phyloP scores from a whole-genome alignment of 768 basidiomycete genomes.

The Phaeotremella fagi region DNA sequence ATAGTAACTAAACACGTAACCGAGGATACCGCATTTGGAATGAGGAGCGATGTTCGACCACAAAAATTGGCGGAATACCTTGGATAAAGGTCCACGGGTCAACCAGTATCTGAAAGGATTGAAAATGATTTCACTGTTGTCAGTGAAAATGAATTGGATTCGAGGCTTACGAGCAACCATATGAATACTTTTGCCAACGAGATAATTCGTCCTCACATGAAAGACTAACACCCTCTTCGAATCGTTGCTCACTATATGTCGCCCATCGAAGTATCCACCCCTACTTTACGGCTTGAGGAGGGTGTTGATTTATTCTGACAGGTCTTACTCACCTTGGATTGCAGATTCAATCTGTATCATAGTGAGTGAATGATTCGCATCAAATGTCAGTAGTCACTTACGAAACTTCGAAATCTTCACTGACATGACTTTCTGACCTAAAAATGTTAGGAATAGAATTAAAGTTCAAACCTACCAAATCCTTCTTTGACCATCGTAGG shows the following conservation, averaged over 20 bases:
- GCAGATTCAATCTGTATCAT: too few relatives aligned
- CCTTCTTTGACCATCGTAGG: constrained; percentile 61
- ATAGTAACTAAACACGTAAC: constrained; percentile 53
- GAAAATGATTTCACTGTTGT: constrained; percentile 60
- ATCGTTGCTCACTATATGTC: constrained; percentile 74
- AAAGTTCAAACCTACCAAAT: constrained; percentile 54
- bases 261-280: constrained; percentile 55
- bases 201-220: constrained; percentile 87
- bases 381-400: too few relatives aligned
- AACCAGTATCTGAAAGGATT: constrained; percentile 76
- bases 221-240: constrained; percentile 86
- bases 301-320: constrained; percentile 52
- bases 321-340: constrained; percentile 74
- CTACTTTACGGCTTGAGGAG: neutral
- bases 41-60: constrained; percentile 54
- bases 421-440: constrained; percentile 70
- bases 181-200: constrained; percentile 71
- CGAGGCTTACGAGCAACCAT: constrained; percentile 42
- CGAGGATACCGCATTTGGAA: constrained; percentile 56
- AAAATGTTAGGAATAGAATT: neutral
- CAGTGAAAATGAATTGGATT: constrained; percentile 2
- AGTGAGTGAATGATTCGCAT: too few relatives aligned
- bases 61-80: constrained; percentile 44
- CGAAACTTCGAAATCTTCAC: constrained; percentile 83
- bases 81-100: constrained; percentile 70